These are phyloP conservation scores for Alternaria triticimaculans DNA, from an alignment of 2,329 filamentous ascomycete genomes.

Conservation along the genomic window DNA sequence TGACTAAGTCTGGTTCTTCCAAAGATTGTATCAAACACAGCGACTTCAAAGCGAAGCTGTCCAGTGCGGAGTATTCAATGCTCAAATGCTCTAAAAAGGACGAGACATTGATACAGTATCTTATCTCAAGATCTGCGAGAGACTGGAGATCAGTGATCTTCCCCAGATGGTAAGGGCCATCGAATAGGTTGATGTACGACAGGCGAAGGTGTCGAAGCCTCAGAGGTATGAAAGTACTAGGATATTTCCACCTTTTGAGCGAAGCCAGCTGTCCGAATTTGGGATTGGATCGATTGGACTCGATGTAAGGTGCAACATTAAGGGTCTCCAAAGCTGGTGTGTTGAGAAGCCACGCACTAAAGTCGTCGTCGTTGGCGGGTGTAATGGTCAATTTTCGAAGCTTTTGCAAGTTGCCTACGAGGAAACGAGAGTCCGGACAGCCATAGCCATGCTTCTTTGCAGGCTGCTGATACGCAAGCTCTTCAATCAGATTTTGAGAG, in stretches of 20 bases:
- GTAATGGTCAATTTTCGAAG: neutral
- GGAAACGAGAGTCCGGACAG: neutral
- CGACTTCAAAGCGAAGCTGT: neutral
- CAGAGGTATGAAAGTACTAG: neutral
- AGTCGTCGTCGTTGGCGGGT: neutral
- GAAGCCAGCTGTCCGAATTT: neutral
- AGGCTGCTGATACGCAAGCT: neutral
- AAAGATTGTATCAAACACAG: neutral
- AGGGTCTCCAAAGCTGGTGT: neutral
- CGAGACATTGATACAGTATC: neutral
- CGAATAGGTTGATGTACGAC: neutral
- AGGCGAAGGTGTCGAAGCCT: neutral
- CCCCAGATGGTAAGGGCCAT: neutral
- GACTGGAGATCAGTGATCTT: neutral
- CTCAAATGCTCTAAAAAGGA: neutral
- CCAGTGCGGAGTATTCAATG: neutral
- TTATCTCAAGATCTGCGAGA: neutral
- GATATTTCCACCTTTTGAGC: neutral
- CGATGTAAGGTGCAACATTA: neutral
- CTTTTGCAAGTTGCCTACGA: neutral
- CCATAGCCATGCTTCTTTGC: too few species aligned
- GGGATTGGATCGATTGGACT: neutral
- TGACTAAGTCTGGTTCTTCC: neutral
- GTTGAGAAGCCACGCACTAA: neutral
- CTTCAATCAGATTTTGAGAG: neutral